These are phyloP conservation scores for Malus hybrid DNA, from an alignment of 331 rosid genomes.

Conservation along the genomic window DNA sequence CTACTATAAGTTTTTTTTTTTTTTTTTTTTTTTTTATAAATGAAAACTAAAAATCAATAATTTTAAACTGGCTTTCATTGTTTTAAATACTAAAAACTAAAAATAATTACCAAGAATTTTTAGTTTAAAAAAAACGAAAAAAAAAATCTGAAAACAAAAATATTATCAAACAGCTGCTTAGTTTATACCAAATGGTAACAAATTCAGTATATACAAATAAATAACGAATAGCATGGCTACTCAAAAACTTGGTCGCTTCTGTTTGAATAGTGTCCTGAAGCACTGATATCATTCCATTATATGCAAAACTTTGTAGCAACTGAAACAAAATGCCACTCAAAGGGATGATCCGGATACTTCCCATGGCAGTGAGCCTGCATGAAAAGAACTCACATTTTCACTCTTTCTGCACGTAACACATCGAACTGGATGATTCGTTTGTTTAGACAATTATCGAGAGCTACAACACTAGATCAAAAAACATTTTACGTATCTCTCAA, in stretches of 20 bases:
- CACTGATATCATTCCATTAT: background rate
- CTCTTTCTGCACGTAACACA: constrained; percentile 8
- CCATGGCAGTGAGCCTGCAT: background rate
- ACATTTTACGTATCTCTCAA: background rate
- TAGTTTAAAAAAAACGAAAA: too few relatives aligned
- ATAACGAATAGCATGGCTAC: too few relatives aligned
- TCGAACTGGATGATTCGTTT: background rate
- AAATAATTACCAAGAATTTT: too few relatives aligned
- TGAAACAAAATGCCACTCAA: background rate
- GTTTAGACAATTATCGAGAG: background rate
- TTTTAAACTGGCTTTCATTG: too few relatives aligned
- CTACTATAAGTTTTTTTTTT: too few relatives aligned
- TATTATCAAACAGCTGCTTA: too few relatives aligned
- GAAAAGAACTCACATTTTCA: constrained; percentile 11
- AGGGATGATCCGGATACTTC: background rate
- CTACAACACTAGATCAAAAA: background rate
- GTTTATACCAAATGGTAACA: too few relatives aligned
- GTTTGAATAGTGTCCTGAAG: background rate
- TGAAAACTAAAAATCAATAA: too few relatives aligned
- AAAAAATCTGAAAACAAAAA: too few relatives aligned
- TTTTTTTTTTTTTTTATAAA: too few relatives aligned
- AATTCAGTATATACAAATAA: too few relatives aligned
- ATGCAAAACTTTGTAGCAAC: background rate
- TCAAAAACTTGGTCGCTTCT: background rate
- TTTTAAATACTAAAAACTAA: too few relatives aligned